Conservation (phyloP, 306 rosid species). For the Begonia fuchsioides region DNA sequence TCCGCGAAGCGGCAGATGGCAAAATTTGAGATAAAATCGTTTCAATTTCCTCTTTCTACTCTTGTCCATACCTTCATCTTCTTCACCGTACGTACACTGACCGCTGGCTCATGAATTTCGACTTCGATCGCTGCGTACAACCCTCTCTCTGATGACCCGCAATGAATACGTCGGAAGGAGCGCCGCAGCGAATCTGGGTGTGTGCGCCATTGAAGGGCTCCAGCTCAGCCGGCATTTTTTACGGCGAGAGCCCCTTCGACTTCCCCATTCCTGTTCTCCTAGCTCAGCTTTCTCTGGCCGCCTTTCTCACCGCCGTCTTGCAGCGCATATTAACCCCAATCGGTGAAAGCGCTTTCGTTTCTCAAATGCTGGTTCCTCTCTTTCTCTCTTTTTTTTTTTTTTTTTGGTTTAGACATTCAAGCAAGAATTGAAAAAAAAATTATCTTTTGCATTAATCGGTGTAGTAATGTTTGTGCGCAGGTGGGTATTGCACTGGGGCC, state of each 20-base stretch:
- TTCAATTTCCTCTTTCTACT: too few relatives aligned
- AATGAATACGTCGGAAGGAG: neutral
- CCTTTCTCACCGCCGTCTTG: slow-evolving; percentile 12
- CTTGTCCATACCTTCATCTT: too few relatives aligned
- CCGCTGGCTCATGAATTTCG: too few relatives aligned
- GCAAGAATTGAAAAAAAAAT: too few relatives aligned
- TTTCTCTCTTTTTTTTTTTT: neutral
- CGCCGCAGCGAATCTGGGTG: slow-evolving; percentile 9
- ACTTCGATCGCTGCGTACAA: too few relatives aligned
- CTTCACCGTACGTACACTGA: too few relatives aligned
- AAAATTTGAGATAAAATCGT: too few relatives aligned
- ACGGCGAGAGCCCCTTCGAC: slow-evolving; percentile 22
- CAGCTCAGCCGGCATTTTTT: slow-evolving; percentile 24
- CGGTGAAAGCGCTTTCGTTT: slow-evolving; percentile 27
- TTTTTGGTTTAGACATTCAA: neutral
- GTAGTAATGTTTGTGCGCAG: slow-evolving; percentile 6
- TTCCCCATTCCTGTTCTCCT: slow-evolving; percentile 9
- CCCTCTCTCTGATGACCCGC: too few relatives aligned
- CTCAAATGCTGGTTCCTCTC: slow-evolving; percentile 31
- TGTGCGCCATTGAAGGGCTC: slow-evolving; percentile 8
- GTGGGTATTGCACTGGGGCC: slow-evolving; percentile 38
- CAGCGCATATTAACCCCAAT: slow-evolving; percentile 30
- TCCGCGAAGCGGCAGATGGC: too few relatives aligned
- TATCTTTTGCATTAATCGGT: too few relatives aligned
- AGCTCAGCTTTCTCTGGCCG: slow-evolving; percentile 22